phyloP scores from a whole-genome alignment of 2,329 filamentous ascomycete species.

The Pestalotiopsis fici region DNA sequence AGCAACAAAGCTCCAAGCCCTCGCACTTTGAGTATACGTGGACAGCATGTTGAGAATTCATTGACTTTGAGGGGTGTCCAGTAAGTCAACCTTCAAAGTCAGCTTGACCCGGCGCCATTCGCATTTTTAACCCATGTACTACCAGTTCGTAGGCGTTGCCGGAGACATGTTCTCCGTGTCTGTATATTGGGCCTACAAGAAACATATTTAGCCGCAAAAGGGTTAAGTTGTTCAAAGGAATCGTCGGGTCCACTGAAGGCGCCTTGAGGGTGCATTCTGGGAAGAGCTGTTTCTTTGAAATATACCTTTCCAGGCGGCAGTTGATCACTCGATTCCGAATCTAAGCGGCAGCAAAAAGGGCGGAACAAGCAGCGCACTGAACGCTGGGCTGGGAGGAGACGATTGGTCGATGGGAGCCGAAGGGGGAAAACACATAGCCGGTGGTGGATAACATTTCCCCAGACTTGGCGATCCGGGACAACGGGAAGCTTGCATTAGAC shows the following conservation, averaged over 20 bases:
- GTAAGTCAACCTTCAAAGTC: background rate
- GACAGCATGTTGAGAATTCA: background rate
- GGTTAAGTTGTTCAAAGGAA: background rate
- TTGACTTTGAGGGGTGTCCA: background rate
- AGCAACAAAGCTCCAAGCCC: background rate
- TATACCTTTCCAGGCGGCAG: background rate
- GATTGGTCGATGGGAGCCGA: conserved; percentile 2
- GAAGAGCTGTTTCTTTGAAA: background rate
- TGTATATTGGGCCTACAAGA: background rate
- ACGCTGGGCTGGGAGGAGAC: background rate
- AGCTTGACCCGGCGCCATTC: background rate
- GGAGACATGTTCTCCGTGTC: background rate
- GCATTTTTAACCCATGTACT: background rate
- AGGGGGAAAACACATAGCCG: conserved; percentile 15
- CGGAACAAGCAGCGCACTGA: background rate
- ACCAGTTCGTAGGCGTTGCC: background rate
- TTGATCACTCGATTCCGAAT: conserved; percentile 3
- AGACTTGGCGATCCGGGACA: conserved; percentile 8
- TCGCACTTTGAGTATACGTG: background rate
- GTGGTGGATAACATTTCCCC: conserved; percentile 11
- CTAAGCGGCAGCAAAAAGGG: conserved; percentile 10
- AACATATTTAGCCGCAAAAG: conserved; percentile 1
- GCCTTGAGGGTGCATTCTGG: background rate
- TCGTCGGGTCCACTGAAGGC: background rate
- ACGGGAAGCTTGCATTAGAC: conserved; percentile 12